These are phyloP conservation scores for Ceratopteris richardii DNA, from an alignment of 75 land plant species.

Conservation along the genomic window DNA sequence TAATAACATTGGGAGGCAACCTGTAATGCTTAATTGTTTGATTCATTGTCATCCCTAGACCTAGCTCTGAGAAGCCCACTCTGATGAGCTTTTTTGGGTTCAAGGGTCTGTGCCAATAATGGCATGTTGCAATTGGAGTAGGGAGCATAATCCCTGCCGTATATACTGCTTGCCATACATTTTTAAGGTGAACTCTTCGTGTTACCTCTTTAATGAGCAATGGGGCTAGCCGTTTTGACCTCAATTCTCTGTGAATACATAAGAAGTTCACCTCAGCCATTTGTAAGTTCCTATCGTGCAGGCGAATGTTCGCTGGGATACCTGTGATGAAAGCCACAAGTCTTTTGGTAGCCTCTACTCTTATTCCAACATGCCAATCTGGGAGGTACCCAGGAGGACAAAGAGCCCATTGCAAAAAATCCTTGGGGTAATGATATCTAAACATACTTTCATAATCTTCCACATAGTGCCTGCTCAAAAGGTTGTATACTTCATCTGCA, in stretches of 20 bases:
- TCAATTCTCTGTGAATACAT: conserved; percentile 41
- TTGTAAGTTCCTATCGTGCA: conserved; percentile 5
- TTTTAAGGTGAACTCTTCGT: conserved; percentile 27
- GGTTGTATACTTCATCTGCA: conserved; percentile 22
- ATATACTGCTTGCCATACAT: conserved; percentile 39
- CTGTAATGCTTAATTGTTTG: conserved; percentile 29
- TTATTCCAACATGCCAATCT: conserved; percentile 37
- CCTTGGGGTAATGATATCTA: conserved; percentile 35
- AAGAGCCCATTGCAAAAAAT: conserved; percentile 37
- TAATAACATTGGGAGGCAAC: conserved; percentile 14
- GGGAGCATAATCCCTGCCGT: conserved; percentile 38
- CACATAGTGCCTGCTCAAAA: conserved; percentile 33
- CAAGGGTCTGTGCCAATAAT: conserved; percentile 39
- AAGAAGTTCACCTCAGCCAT: conserved; percentile 45
- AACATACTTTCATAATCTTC: conserved; percentile 46
- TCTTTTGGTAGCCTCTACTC: conserved; percentile 30
- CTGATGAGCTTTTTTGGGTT: conserved; percentile 42
- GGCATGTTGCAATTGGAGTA: conserved; percentile 29
- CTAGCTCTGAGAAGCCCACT: conserved; percentile 34
- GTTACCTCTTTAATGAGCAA: conserved; percentile 34
- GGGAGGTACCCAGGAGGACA: conserved; percentile 32
- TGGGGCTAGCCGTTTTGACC: conserved; percentile 42
- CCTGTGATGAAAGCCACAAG: conserved; percentile 46
- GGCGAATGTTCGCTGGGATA: conserved; percentile 28
- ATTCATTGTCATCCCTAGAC: conserved; percentile 27